Conservation (phyloP, 345 rosid genomes). For the Luvunga scandens region DNA sequence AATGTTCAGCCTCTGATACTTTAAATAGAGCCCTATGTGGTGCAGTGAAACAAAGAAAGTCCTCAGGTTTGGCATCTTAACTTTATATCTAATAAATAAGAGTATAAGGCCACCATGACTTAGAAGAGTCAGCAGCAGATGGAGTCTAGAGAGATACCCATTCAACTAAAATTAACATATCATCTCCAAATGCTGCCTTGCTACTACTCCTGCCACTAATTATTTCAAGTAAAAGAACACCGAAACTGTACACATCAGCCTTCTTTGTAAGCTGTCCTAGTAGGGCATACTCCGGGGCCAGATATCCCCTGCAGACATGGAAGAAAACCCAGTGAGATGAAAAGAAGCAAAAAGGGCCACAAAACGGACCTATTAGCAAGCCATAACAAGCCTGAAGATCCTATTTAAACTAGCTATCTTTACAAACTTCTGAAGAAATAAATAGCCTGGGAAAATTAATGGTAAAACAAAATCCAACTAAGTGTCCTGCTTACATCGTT, state of each 20-base stretch:
- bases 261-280: constrained; percentile 85
- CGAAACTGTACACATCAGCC: constrained; percentile 94
- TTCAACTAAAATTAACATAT: constrained; percentile 69
- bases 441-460: background rate
- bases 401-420: background rate
- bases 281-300: constrained; percentile 93
- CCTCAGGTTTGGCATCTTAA: background rate
- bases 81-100: background rate
- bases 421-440: background rate
- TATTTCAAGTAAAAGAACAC: constrained; percentile 80
- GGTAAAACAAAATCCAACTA: constrained; percentile 7
- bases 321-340: background rate
- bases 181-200: constrained; percentile 74
- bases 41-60: background rate
- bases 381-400: background rate
- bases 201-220: constrained; percentile 80
- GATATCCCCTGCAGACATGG: constrained; percentile 66
- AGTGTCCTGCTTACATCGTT: constrained; percentile 51
- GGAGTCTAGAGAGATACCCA: constrained; percentile 59
- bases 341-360: background rate
- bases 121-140: background rate
- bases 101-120: background rate
- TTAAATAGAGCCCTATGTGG: background rate
- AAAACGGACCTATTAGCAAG: background rate
- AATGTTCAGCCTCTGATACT: background rate